Conservation (phyloP, 306 rosid species). For the Amphicarpaea edgeworthii region DNA sequence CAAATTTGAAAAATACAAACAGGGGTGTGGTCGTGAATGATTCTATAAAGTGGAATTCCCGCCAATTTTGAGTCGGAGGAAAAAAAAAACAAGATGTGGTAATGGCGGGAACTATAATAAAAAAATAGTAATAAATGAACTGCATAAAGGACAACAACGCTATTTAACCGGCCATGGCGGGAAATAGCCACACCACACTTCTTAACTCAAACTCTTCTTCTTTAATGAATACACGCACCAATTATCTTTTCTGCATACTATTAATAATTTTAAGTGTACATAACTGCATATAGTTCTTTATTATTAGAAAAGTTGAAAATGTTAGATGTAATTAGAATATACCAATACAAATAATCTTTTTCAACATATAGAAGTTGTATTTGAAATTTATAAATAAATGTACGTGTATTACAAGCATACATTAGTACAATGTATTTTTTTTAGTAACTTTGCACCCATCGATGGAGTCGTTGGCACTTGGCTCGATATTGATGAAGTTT, state of each 20-base stretch:
- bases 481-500: no score
- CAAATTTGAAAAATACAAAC: no score
- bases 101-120: conserved; percentile 38
- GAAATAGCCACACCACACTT: neutral
- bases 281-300: no score
- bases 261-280: no score
- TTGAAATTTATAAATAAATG: neutral
- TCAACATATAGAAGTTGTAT: no score
- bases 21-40: neutral
- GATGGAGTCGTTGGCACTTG: no score
- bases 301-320: no score
- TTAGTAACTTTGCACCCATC: no score
- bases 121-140: neutral
- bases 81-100: neutral
- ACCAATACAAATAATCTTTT: no score
- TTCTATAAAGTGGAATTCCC: neutral
- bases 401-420: no score
- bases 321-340: no score
- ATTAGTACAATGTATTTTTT: no score
- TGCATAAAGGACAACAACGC: neutral
- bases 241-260: neutral
- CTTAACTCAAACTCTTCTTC: neutral
- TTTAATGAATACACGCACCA: neutral
- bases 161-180: neutral
- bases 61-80: neutral